Conservation (phyloP, 2,329 filamentous ascomycete genomes). For the Hyphodiscus sp. region DNA sequence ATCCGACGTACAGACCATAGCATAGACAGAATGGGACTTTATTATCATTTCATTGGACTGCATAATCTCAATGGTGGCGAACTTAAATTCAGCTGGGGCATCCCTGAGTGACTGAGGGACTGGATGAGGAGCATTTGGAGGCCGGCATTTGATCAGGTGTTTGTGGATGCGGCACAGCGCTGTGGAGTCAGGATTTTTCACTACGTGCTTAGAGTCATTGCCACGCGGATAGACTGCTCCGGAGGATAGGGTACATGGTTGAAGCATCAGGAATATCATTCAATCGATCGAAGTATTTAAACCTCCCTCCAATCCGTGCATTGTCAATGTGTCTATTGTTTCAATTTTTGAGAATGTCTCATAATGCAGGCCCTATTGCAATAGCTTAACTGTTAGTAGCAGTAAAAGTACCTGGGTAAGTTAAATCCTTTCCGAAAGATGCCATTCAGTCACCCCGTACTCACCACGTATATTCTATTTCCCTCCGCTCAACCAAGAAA, state of each 20-base stretch:
- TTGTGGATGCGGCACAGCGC: constrained; percentile 1
- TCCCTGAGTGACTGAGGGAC: background rate
- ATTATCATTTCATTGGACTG: constrained; percentile 5
- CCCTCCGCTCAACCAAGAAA: too few species aligned
- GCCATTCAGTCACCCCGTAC: too few species aligned
- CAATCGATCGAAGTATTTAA: background rate
- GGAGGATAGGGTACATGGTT: background rate
- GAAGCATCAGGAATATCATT: background rate
- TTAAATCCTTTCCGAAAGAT: too few species aligned
- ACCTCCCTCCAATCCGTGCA: background rate
- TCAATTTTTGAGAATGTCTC: too few species aligned
- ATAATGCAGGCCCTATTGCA: too few species aligned
- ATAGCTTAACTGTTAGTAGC: too few species aligned
- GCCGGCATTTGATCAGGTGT: constrained; percentile 16
- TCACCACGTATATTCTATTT: too few species aligned
- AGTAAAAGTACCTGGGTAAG: too few species aligned
- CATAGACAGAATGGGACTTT: background rate
- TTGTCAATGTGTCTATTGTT: background rate
- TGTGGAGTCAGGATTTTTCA: background rate
- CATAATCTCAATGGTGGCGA: constrained; percentile 10
- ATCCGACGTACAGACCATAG: background rate
- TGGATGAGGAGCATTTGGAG: constrained; percentile 4
- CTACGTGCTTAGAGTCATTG: background rate
- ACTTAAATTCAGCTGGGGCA: constrained; percentile 1
- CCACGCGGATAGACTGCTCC: background rate